Conservation (phyloP, 495 filamentous ascomycete genomes). For the Hypoxylon rickii region DNA sequence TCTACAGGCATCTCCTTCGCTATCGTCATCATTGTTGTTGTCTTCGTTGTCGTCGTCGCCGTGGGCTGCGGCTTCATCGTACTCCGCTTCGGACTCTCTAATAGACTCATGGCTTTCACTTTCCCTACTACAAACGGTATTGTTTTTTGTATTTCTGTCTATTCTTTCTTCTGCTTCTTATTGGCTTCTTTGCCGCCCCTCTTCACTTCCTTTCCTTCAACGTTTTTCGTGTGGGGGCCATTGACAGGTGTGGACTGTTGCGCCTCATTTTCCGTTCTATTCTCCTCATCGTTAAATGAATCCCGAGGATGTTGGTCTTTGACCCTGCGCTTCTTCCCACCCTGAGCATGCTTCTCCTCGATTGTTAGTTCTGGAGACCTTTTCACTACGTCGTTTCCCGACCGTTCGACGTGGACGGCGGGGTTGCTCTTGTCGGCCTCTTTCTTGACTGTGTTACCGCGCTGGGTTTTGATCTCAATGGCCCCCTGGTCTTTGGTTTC, state of each 20-base stretch:
- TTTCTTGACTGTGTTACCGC: conserved; percentile 65
- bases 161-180: conserved; percentile 34
- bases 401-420: conserved; percentile 58
- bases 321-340: conserved; percentile 32
- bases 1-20: background rate
- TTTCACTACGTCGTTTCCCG: conserved; percentile 70
- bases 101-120: background rate
- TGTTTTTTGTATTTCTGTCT: conserved; percentile 25
- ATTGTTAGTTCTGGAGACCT: conserved; percentile 57
- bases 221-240: conserved; percentile 40
- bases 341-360: conserved; percentile 42
- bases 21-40: background rate
- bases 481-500: conserved; percentile 63
- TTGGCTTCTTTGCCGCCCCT: conserved; percentile 39
- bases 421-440: conserved; percentile 61
- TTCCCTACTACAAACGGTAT: conserved; percentile 18
- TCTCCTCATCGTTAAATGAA: conserved; percentile 37
- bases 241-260: too few relatives aligned
- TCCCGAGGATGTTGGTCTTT: conserved; percentile 37
- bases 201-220: conserved; percentile 44
- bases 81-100: background rate
- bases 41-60: background rate
- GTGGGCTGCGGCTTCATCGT: too few relatives aligned
- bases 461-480: conserved; percentile 60
- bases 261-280: too few relatives aligned